Evolutionary conservation across 1,284 basidiomycete genomes (phyloP).

Genomic region (Fomitopsis pinicola): DNA sequence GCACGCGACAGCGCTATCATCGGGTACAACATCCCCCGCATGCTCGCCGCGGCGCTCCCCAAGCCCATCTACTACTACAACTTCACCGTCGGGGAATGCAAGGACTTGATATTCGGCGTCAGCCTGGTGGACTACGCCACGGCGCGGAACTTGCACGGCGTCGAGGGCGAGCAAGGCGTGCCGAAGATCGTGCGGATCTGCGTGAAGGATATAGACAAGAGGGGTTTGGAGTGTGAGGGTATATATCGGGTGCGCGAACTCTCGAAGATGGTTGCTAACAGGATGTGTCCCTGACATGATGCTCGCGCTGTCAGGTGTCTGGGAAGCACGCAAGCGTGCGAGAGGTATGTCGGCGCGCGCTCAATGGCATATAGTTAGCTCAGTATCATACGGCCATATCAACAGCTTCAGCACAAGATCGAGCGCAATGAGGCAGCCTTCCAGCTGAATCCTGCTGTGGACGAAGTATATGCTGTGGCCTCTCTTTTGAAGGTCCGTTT

Average conservation of each 20-base stretch:
- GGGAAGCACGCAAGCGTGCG: slow-evolving; percentile 85
- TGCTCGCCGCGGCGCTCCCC: slow-evolving; percentile 58
- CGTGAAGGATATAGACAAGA: slow-evolving; percentile 78
- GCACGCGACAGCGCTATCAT: slow-evolving; percentile 64
- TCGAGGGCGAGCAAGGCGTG: slow-evolving; percentile 40
- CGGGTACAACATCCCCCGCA: slow-evolving; percentile 49
- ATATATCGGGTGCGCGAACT: slow-evolving; percentile 65
- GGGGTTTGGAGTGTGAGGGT: slow-evolving; percentile 81
- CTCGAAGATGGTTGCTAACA: not conserved
- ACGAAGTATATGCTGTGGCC: slow-evolving; percentile 89
- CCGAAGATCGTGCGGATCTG: slow-evolving; percentile 86
- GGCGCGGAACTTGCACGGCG: slow-evolving; percentile 68
- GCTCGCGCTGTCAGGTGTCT: slow-evolving; percentile 49
- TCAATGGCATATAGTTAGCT: not conserved
- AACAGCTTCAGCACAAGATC: slow-evolving; percentile 79
- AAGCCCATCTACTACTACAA: slow-evolving; percentile 73
- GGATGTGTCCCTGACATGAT: not conserved
- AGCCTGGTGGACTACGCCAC: slow-evolving; percentile 91
- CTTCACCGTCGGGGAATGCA: slow-evolving; percentile 83
- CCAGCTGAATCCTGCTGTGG: slow-evolving; percentile 67
- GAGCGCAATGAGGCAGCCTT: slow-evolving; percentile 90
- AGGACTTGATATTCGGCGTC: slow-evolving; percentile 90
- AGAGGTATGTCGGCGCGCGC: slow-evolving; percentile 43
- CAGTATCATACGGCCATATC: not conserved
- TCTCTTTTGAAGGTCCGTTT: slow-evolving; percentile 81